These are phyloP conservation scores for Beauveria brongniartii DNA, from an alignment of 2,329 filamentous ascomycete genomes.

Conservation along the genomic window DNA sequence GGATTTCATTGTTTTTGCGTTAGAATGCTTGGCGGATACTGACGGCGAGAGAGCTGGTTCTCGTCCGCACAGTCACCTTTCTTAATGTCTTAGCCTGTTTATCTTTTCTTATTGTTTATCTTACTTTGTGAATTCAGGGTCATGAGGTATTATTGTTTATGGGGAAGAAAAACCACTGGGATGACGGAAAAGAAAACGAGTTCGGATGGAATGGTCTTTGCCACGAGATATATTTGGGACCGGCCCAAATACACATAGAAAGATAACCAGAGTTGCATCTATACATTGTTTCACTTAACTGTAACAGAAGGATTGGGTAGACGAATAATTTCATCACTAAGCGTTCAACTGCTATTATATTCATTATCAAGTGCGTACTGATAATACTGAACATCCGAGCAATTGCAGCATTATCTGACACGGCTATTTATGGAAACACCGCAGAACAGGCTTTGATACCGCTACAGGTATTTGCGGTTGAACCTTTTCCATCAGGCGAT, in stretches of 20 bases:
- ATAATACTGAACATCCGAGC: not conserved
- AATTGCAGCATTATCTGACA: not conserved
- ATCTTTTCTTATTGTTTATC: not conserved
- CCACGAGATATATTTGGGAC: conserved; percentile 2
- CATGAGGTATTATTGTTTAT: not conserved
- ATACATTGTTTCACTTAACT: not conserved
- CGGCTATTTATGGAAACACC: not conserved
- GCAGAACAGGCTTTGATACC: not conserved
- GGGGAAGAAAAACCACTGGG: not conserved
- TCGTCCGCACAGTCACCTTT: not conserved
- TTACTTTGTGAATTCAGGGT: not conserved
- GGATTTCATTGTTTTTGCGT: not conserved
- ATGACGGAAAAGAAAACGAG: not conserved
- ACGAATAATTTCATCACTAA: not conserved
- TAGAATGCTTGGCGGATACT: not conserved
- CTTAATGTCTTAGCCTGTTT: not conserved
- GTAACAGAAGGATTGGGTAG: not conserved
- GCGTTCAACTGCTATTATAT: not conserved
- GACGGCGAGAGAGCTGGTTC: not conserved
- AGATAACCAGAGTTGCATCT: not conserved
- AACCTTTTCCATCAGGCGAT: not conserved
- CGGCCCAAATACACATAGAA: not conserved
- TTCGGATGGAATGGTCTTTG: conserved; percentile 1
- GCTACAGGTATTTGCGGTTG: not conserved
- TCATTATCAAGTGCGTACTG: not conserved